These are phyloP conservation scores for Celoporthe dispersa DNA, from an alignment of 2,329 filamentous ascomycete species.

Conservation along the genomic window DNA sequence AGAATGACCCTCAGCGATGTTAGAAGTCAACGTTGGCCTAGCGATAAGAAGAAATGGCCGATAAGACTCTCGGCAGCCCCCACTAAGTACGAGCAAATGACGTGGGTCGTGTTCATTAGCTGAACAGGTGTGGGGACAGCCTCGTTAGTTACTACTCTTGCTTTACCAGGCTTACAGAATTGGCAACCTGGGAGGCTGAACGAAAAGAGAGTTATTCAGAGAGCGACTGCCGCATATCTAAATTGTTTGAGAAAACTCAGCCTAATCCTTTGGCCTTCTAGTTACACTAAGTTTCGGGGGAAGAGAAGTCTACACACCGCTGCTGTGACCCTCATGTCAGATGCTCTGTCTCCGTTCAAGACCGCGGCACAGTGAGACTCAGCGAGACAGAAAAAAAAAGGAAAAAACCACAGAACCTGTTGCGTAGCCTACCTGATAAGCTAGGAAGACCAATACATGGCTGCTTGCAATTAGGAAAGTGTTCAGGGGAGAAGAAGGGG, in stretches of 20 bases:
- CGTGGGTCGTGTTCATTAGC: not conserved
- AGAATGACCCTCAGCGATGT: not conserved
- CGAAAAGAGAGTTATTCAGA: too few species aligned
- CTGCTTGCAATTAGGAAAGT: not conserved
- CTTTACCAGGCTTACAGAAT: not conserved
- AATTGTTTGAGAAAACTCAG: too few species aligned
- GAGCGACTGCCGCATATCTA: too few species aligned
- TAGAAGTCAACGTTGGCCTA: not conserved
- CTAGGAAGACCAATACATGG: not conserved
- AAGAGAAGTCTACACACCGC: too few species aligned
- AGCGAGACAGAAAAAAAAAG: not conserved
- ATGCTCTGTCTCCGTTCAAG: too few species aligned
- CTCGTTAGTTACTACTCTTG: not conserved
- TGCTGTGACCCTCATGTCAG: too few species aligned
- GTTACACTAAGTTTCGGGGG: too few species aligned
- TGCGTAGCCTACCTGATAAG: not conserved
- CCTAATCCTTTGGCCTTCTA: too few species aligned
- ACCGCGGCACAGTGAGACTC: too few species aligned
- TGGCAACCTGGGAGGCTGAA: not conserved
- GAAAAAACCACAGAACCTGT: not conserved
- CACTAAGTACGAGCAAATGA: slow-evolving; percentile 9
- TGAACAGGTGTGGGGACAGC: not conserved
- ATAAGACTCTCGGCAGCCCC: not conserved
- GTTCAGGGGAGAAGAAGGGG: not conserved
- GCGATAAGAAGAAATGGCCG: not conserved